phyloP scores from a whole-genome alignment of 2,329 filamentous ascomycete genomes.

The Colletotrichum sp. region DNA sequence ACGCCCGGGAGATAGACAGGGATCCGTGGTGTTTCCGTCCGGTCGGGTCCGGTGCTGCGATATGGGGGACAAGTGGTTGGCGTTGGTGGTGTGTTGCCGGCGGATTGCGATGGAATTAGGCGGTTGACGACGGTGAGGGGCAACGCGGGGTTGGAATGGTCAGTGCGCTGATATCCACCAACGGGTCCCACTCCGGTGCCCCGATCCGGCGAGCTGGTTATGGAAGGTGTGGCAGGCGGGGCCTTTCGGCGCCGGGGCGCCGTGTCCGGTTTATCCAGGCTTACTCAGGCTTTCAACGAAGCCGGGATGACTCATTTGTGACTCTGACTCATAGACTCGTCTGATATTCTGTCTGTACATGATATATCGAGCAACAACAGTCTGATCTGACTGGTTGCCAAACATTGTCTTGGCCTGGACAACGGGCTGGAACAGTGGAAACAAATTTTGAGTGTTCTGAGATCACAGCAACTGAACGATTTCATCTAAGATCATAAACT shows the following conservation, averaged over 20 bases:
- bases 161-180: neutral
- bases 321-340: neutral
- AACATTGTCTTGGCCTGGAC: neutral
- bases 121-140: neutral
- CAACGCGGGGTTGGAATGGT: conserved; percentile 3
- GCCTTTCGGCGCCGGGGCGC: neutral
- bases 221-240: neutral
- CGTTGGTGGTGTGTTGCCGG: neutral
- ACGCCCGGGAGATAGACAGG: neutral
- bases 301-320: neutral
- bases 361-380: neutral
- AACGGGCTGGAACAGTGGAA: neutral
- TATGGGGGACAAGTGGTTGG: neutral
- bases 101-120: conserved; percentile 16
- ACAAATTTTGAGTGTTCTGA: neutral
- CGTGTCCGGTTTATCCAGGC: neutral
- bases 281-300: neutral
- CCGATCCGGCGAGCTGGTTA: neutral
- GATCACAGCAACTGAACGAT: neutral
- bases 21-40: neutral
- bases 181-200: neutral
- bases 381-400: neutral
- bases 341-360: neutral
- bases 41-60: neutral
- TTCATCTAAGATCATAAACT: neutral